These are phyloP conservation scores for Dioszegia hungarica DNA, from an alignment of 768 basidiomycete genomes.

Conservation along the genomic window DNA sequence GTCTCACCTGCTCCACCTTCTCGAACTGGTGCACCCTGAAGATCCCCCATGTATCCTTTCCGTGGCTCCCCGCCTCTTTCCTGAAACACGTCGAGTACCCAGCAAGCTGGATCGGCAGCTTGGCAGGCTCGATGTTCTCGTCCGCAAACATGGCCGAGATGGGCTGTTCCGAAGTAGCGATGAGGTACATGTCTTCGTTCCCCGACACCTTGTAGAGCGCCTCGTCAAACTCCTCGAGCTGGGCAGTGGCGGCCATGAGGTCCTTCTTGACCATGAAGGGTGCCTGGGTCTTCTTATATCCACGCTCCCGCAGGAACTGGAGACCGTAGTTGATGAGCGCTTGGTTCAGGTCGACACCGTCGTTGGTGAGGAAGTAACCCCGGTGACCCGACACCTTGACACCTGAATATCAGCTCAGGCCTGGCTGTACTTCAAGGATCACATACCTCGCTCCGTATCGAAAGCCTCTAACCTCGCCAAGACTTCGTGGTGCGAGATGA, in stretches of 20 bases:
- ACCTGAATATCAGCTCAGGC: constrained; percentile 11
- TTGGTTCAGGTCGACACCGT: constrained; percentile 95
- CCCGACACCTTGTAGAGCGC: constrained; percentile 87
- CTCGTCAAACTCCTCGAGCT: constrained; percentile 97
- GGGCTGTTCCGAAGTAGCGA: constrained; percentile 97
- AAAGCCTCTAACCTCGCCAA: constrained; percentile 87
- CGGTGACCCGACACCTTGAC: constrained; percentile 86
- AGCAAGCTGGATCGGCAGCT: constrained; percentile 78
- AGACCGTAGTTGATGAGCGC: constrained; percentile 91
- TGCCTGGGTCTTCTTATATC: constrained; percentile 90
- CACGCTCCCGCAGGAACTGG: constrained; percentile 75
- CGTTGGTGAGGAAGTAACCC: constrained; percentile 92
- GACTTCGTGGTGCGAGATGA: constrained; percentile 97
- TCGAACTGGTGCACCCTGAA: constrained; percentile 99
- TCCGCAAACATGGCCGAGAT: constrained; percentile 93
- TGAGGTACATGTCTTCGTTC: constrained; percentile 93
- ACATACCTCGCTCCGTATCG: constrained; percentile 77
- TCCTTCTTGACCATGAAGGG: constrained; percentile 99
- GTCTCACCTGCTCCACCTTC: constrained; percentile 71
- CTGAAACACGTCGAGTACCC: constrained; percentile 85
- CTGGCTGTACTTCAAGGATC: constrained; percentile 47
- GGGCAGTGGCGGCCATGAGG: constrained; percentile 94
- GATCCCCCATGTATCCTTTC: constrained; percentile 98
- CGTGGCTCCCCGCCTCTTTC: constrained; percentile 95
- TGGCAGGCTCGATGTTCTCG: constrained; percentile 94